Base-by-base conservation (phyloP, 2,329 filamentous ascomycete species). In the Keithomyces neogunnii region DNA sequence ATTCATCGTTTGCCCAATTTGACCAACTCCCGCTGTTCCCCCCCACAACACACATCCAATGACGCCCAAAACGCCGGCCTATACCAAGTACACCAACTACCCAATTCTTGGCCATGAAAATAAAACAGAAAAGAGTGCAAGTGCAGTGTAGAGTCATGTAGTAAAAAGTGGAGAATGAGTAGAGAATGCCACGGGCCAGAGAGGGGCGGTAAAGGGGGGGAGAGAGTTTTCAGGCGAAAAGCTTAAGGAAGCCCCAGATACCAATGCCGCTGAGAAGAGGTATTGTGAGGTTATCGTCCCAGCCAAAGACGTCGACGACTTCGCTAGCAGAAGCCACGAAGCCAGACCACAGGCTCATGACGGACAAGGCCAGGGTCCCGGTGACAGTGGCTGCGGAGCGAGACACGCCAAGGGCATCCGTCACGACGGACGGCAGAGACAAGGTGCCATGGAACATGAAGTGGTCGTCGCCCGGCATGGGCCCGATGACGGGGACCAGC, bases 231-330 rank as follows among this genome's bases (percentile, higher is more conserved):
- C 73, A 82, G 49, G 85, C 85, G 75, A 96, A 96, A 47, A 90
- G 68, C 72, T 88, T 95, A 61, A 97, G 76, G 67, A 99, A 96
- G 0, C 86, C 87, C 85, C 88, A 96, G 55, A 99, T 83, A 5
- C 91, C 91, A 45, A 89, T 70, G 29, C 91, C 90, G 64, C 89
- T 96, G 47, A 99, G 75, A 30, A 95, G 83, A 2, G 93, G 93
- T 67, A 99, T 99, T 47, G 92, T 97, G 60, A 99, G 74, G 69
- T 99, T 99, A 71, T 99, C 93, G 63, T 99, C 93, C 87, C 89
- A 91, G 46, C 90, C 89, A 66, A 90, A 96, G 0, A 97, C 63
- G 70, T 99, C 90, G 45, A 96, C 77, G 13, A 92, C 86, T 70
- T 99, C 93, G 63, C 90, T 96, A 44, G 84, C 84, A 51, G 90